Conservation (phyloP, 164 flowering plant species). For the Paratinospora sagittata region DNA sequence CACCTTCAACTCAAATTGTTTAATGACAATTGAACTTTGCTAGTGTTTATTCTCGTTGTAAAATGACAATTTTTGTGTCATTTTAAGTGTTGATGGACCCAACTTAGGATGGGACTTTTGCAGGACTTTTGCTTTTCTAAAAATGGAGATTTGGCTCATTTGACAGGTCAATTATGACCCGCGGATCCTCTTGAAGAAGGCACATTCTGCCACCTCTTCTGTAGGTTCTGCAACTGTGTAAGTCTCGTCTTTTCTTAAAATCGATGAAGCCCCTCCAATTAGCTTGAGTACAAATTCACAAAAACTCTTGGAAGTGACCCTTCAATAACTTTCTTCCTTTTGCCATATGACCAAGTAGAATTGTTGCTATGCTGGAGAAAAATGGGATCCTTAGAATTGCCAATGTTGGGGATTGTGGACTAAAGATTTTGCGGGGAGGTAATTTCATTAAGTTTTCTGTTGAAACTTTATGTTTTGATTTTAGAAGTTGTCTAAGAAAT, state of each 20-base stretch:
- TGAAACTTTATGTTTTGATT: background rate
- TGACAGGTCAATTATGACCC: slow-evolving; percentile 71
- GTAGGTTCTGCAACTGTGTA: slow-evolving; percentile 93
- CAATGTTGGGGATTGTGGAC: slow-evolving; percentile 90
- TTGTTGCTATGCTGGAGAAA: slow-evolving; percentile 79
- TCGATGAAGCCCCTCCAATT: background rate
- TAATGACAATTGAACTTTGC: background rate
- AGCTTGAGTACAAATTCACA: background rate
- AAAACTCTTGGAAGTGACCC: background rate
- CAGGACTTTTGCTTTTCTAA: background rate
- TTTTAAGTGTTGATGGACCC: background rate
- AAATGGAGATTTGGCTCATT: slow-evolving; percentile 6
- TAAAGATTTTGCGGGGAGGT: slow-evolving; percentile 68
- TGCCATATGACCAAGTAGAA: slow-evolving; percentile 31
- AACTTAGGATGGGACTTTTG: background rate
- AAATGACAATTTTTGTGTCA: background rate
- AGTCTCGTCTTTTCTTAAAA: slow-evolving; percentile 20
- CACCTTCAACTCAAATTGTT: background rate
- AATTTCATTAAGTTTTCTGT: background rate
- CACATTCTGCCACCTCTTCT: slow-evolving; percentile 82
- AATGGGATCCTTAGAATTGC: slow-evolving; percentile 73
- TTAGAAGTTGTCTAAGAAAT: background rate
- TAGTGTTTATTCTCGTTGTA: background rate
- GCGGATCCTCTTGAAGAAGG: slow-evolving; percentile 57
- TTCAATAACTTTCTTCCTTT: background rate